phyloP scores from a whole-genome alignment of 164 flowering plant genomes.

The Aristolochia californica region DNA sequence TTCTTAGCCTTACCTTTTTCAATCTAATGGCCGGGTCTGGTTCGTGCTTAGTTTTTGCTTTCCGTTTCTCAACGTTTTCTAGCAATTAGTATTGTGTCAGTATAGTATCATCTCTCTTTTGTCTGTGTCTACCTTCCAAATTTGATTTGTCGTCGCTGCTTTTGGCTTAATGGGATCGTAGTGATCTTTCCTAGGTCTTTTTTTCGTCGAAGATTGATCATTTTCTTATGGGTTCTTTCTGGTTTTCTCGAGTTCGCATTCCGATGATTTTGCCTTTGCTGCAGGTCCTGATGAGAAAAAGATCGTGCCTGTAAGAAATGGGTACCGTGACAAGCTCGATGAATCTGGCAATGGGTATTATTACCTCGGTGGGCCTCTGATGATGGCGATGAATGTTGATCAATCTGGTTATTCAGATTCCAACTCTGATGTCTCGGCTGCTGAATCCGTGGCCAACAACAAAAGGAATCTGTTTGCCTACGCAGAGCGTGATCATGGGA shows the following conservation, averaged over 20 bases:
- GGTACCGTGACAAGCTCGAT: slow-evolving; percentile 7
- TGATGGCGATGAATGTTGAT: slow-evolving; percentile 9
- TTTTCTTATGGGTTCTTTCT: too few species aligned
- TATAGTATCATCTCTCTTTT: background rate
- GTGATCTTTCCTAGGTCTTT: too few species aligned
- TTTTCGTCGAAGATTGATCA: too few species aligned
- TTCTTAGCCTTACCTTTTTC: too few species aligned
- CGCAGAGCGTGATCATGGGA: slow-evolving; percentile 18
- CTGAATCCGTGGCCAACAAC: slow-evolving; percentile 27
- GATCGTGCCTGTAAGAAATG: slow-evolving; percentile 6
- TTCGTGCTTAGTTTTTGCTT: background rate
- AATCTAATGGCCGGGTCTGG: slow-evolving; percentile 19
- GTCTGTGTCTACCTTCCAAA: background rate
- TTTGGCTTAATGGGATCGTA: too few species aligned
- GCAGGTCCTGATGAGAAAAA: slow-evolving; percentile 12
- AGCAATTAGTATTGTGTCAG: too few species aligned
- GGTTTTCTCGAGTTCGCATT: too few species aligned
- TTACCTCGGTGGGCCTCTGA: background rate
- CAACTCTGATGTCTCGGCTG: slow-evolving; percentile 31
- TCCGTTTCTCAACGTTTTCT: too few species aligned
- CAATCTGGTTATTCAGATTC: slow-evolving; percentile 29
- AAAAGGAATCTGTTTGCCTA: slow-evolving; percentile 9
- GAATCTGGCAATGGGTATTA: slow-evolving; percentile 10
- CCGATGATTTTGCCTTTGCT: too few species aligned
- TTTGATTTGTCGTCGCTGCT: background rate